Evolutionary conservation across 1,284 basidiomycete species (phyloP), one percentile per base, ranked within the genome.

Genomic region (Cutaneotrichosporon curvatum): DNA sequence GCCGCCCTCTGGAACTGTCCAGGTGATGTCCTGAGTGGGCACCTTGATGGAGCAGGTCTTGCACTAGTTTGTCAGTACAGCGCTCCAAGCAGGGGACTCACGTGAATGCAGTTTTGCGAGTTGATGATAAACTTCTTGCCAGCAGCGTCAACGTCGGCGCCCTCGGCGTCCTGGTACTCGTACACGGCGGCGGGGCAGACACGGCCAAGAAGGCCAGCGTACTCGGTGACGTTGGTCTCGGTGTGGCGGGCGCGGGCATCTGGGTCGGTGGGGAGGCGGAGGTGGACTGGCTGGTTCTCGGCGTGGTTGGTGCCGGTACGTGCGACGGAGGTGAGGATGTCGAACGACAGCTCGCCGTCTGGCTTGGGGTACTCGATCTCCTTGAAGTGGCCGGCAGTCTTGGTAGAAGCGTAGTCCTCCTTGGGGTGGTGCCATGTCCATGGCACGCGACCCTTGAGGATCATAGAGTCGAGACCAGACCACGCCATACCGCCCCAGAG

Each of bases 111-210:
- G 53, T 73, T 74, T 47, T 96, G 94, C 11, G 88, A 87, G 73
- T 98, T 98, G 72, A 97, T 98, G 16, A 96, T 84, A 49, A 98
- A 77, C 73, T 87, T 90, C 73, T 88, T 89, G 15, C 90, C 90
- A 37, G 62, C 68, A 2, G 77, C 77, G 52, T 79, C 79, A 44
- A 78, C 76, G 1, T 74, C 75, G 14, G 65, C 74, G 5, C 75
- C 79, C 34, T 79, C 80, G 1, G 69, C 68, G 49, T 79, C 84
- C 14, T 94, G 84, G 66, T 98, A 98, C 74, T 98, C 94, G 72
- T 98, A 98, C 23, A 98, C 95, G 4, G 83, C 88, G 0, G 95
- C 95, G 0, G 94, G 95, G 72, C 95, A 98, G 15, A 85, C 92
- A 8, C 84, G 78, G 2, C 85, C 87, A 20, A 98, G 77, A 22